Base-by-base conservation (phyloP, 2,329 filamentous ascomycete genomes). In the Epichloe elymi region DNA sequence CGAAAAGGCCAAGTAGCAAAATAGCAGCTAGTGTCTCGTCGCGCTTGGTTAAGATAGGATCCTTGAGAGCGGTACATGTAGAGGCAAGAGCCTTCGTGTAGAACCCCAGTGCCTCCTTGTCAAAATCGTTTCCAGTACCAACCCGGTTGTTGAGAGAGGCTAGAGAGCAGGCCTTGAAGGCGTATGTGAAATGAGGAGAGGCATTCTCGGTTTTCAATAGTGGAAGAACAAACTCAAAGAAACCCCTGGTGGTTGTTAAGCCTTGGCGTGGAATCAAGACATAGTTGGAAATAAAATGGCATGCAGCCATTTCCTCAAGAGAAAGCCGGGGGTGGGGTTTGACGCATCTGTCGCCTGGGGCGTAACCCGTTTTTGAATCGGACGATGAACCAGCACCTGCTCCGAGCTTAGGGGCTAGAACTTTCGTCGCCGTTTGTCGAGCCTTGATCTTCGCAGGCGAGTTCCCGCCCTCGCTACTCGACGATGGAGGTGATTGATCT, bases 201-300 rank as follows among this genome's bases (percentile, higher is more conserved):
- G 66, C 59, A 1, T 61, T 58, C 8, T 72, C 66, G 3, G 63
- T 56, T 53, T 71, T 72, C 52, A 81, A 65, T 41, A 82, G 63
- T 11, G 79, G 78, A 8, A 79, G 57, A 0, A 82, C 61, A 51
- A 76, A 82, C 55, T 82, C 77, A 61, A 81, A 69, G 57, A 75
- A 80, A 0, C 79, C 79, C 23, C 74, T 64, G 2, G 70, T 71
- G 19, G 65, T 68, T 14, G 50, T 26, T 1, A 54, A 30, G 14
- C 70, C 72, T 38, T 73, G 67, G 8, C 66, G 65, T 17, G 79
- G 76, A 11, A 76, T 57, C 12, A 81, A 65, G 46, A 82, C 70
- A 59, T 76, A 82, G 60, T 82, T 81, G 47, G 76, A 67, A 15
- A 81, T 63, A 58, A 83, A 83, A 58, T 78, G 75, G 55, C 76